A percentile compares a stretch with the other conserved stretches of the same genome.
Conservation (phyloP, 306 rosid genomes). For the Cercis canadensis region DNA sequence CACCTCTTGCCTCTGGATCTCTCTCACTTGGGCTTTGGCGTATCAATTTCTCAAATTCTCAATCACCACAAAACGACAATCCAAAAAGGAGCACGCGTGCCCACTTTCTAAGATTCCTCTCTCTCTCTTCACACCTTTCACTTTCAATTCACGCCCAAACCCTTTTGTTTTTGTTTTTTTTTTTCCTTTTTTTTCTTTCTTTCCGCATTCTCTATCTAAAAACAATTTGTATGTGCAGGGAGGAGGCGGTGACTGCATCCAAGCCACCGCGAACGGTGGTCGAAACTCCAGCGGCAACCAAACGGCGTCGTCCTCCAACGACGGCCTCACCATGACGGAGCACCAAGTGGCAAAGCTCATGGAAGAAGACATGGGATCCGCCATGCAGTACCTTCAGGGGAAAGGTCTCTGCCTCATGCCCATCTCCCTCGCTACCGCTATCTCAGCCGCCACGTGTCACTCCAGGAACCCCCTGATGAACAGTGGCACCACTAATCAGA, state of each 20-base stretch:
- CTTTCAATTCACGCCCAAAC: constrained; percentile 1
- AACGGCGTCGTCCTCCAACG: constrained; percentile 60
- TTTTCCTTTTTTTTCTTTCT: constrained; percentile 17
- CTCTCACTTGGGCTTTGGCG: constrained; percentile 26
- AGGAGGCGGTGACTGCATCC: constrained; percentile 76
- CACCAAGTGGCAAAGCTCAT: constrained; percentile 93
- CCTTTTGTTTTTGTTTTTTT: neutral
- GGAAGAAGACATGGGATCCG: constrained; percentile 99
- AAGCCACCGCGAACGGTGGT: constrained; percentile 47
- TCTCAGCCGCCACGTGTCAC: constrained; percentile 89
- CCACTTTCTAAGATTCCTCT: constrained; percentile 72
- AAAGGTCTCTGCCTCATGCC: constrained; percentile 99
- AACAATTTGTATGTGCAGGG: constrained; percentile 55
- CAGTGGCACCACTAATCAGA: neutral
- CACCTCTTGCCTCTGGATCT: constrained; percentile 4
- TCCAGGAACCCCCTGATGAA: constrained; percentile 60
- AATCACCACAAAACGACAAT: constrained; percentile 72
- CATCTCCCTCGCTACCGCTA: constrained; percentile 89
- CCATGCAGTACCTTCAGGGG: constrained; percentile 97
- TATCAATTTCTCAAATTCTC: constrained; percentile 40
- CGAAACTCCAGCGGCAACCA: constrained; percentile 46
- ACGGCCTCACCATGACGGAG: constrained; percentile 80
- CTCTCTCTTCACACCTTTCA: constrained; percentile 15
- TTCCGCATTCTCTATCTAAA: constrained; percentile 8
- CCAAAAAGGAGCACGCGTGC: constrained; percentile 84